Base-by-base conservation (phyloP, 805 yeast genomes). In the Nakazawaea molendinolei region DNA sequence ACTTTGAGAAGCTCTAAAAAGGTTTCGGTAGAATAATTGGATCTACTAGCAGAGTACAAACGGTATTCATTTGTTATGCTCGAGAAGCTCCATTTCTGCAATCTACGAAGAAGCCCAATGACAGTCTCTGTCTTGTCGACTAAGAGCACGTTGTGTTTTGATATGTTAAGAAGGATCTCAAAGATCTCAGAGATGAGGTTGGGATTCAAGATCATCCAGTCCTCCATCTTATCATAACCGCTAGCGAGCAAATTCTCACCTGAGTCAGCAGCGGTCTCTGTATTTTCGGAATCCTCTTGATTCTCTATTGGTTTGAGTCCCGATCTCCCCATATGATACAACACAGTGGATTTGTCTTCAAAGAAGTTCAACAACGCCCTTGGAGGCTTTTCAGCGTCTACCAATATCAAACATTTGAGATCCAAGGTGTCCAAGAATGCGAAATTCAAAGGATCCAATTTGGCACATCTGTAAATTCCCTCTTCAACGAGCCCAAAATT, bases 401-500 rank as follows among this genome's bases (percentile, higher is more conserved):
- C 60, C 45, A 84, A 71, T 2, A 92, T 59, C 15, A 90, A 69
- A 4, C 87, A 72, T 44, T 71, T 73, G 35, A 90, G 64, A 19
- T 69, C 65, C 20, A 90, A 64, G 0, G 95, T 84, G 39, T 76
- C 81, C 18, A 90, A 53, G 50, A 89, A 90, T 19, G 92, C 81
- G 40, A 79, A 67, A 53, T 84, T 80, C 39, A 84, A 76, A 1
- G 85, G 74, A 41, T 83, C 90, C 8, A 90, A 58, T 47, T 78
- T 76, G 4, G 92, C 71, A 49, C 96, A 85, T 36, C 97, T 69
- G 59, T 84, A 81, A 1, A 90, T 63, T 0, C 95, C 95, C 18
- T 80, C 79, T 58, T 92, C 97, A 4, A 89, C 96, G 21, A 86
- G 67, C 0, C 95, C 95, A 61, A 84, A 92, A 53, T 84, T 85